phyloP scores from a whole-genome alignment of 2,329 filamentous ascomycete species.

The Cylindrodendrum hubeiense region DNA sequence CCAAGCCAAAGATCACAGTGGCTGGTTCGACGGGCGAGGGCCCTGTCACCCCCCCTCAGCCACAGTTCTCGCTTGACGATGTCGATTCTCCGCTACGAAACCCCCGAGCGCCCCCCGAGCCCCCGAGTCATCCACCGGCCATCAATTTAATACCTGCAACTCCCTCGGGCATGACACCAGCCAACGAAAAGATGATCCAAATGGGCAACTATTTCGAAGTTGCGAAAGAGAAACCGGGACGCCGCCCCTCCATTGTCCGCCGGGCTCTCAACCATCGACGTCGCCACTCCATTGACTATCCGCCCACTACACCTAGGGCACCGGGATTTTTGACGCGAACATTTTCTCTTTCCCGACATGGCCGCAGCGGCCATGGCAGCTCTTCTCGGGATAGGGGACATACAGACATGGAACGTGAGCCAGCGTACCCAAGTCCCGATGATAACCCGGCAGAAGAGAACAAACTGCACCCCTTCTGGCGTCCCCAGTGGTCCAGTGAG shows the following conservation, averaged over 20 bases:
- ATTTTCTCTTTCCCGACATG: constrained; percentile 64
- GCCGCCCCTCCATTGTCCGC: constrained; percentile 64
- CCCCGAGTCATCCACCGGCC: constrained; percentile 56
- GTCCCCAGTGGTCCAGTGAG: constrained; percentile 61
- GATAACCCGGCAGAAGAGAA: constrained; percentile 64
- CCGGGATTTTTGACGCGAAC: constrained; percentile 62
- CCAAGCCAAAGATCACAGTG: constrained; percentile 53
- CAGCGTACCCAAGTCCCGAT: constrained; percentile 56
- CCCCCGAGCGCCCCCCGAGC: constrained; percentile 69
- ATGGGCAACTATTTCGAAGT: constrained; percentile 68
- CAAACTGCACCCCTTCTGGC: constrained; percentile 72
- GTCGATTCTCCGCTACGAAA: constrained; percentile 74
- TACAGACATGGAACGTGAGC: constrained; percentile 43
- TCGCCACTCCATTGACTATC: constrained; percentile 57
- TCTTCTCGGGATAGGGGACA: constrained; percentile 43
- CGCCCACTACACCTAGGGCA: constrained; percentile 53
- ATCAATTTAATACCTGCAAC: constrained; percentile 74
- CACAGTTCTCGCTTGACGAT: constrained; percentile 61
- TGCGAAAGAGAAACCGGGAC: constrained; percentile 57
- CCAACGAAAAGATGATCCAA: constrained; percentile 63
- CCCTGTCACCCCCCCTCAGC: constrained; percentile 66
- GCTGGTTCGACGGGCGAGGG: constrained; percentile 53
- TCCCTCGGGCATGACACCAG: constrained; percentile 69
- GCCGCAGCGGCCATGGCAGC: constrained; percentile 48
- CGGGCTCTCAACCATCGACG: constrained; percentile 66